Conservation (phyloP, 306 rosid genomes). For the Acacia acuminata region DNA sequence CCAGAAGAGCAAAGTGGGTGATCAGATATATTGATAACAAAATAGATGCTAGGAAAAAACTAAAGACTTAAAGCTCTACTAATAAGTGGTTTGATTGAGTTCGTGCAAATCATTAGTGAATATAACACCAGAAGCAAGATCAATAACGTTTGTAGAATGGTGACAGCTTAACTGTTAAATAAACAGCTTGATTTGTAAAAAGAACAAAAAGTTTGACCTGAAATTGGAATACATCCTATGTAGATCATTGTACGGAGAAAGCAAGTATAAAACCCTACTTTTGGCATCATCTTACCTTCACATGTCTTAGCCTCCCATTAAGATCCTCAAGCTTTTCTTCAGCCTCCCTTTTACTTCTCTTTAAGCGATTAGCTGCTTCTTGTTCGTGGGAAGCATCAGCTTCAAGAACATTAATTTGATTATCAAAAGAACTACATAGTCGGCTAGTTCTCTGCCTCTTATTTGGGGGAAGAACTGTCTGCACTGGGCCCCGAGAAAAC, state of each 20-base stretch:
- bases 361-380: conserved; percentile 42
- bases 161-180: no score
- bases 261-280: no score
- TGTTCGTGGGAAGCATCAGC: conserved; percentile 39
- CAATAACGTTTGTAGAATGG: no score
- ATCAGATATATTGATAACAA: not conserved
- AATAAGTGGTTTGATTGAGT: not conserved
- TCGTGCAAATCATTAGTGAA: not conserved
- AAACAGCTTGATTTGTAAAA: no score
- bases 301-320: conserved; percentile 36
- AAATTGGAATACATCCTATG: no score
- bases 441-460: conserved; percentile 53
- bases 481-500: conserved; percentile 81
- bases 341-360: conserved; percentile 59
- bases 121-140: no score
- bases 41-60: not conserved
- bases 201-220: no score
- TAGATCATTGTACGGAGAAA: no score
- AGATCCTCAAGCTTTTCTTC: conserved; percentile 59
- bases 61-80: not conserved
- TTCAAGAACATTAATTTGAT: conserved; percentile 48
- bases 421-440: conserved; percentile 70
- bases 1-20: conserved; percentile 22
- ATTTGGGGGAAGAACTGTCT: conserved; percentile 66
- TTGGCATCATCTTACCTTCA: conserved; percentile 52